These are phyloP conservation scores for Borovskyia barvae DNA, from an alignment of 208 protist genomes.

Conservation along the genomic window DNA sequence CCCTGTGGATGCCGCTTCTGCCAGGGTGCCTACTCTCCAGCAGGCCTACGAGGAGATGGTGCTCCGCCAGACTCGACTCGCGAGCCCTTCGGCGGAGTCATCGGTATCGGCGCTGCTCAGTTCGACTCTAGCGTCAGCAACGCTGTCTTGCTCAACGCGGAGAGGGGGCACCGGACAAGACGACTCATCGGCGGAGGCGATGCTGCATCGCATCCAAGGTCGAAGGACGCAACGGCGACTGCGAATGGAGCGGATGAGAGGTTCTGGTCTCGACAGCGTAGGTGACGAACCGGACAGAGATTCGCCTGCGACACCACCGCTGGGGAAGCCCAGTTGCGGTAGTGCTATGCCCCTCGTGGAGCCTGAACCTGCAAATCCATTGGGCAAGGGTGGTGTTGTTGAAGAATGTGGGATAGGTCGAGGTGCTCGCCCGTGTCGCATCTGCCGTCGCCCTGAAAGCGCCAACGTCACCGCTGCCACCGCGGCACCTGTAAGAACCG, in stretches of 20 bases:
- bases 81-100: too few species aligned
- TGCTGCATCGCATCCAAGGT: slow-evolving; percentile 25
- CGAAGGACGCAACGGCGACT: slow-evolving; percentile 36
- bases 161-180: not conserved
- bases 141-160: not conserved
- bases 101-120: not conserved
- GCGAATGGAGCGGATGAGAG: slow-evolving; percentile 32
- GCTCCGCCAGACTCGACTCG: not conserved
- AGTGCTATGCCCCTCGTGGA: too few species aligned
- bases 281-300: not conserved
- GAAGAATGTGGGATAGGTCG: too few species aligned
- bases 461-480: not conserved
- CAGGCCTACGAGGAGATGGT: slow-evolving; percentile 15
- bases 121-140: not conserved
- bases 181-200: slow-evolving; percentile 20
- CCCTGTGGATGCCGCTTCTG: too few species aligned
- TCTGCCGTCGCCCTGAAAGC: too few species aligned
- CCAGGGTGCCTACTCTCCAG: too few species aligned
- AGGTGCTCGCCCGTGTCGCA: too few species aligned
- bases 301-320: not conserved
- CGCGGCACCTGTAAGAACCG: not conserved
- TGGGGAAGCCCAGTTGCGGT: too few species aligned
- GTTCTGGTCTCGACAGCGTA: not conserved
- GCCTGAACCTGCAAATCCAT: too few species aligned
- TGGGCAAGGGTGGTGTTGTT: too few species aligned